Percentiles rank a stretch among this genome's conserved stretches.
phyloP scores from a whole-genome alignment of 306 rosid species.

The Ochetophila trinervis region DNA sequence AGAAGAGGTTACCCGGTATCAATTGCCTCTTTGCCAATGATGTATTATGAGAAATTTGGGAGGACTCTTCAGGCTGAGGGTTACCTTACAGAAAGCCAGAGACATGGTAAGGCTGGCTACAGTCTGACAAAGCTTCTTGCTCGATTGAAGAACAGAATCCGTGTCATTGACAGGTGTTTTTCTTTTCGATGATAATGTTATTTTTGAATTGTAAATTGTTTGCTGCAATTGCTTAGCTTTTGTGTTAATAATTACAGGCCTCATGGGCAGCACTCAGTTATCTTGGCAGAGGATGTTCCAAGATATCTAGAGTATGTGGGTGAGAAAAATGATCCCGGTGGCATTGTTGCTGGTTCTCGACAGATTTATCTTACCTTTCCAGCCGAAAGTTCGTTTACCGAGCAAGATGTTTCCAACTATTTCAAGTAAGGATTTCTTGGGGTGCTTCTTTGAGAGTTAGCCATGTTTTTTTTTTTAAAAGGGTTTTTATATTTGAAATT shows the following conservation, averaged over 20 bases:
- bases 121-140: slow-evolving; percentile 48
- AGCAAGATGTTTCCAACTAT: slow-evolving; percentile 45
- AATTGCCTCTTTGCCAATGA: slow-evolving; percentile 45
- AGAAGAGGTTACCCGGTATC: slow-evolving; percentile 41
- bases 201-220: background rate
- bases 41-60: slow-evolving; percentile 39
- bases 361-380: slow-evolving; percentile 54
- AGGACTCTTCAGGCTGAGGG: slow-evolving; percentile 47
- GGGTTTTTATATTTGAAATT: background rate
- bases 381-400: slow-evolving; percentile 44
- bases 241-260: slow-evolving; percentile 28
- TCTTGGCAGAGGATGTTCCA: slow-evolving; percentile 41
- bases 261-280: slow-evolving; percentile 47
- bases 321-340: slow-evolving; percentile 36
- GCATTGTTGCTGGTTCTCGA: slow-evolving; percentile 34
- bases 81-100: slow-evolving; percentile 47
- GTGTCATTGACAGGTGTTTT: slow-evolving; percentile 41
- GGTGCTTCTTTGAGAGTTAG: background rate
- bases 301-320: slow-evolving; percentile 29
- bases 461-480: background rate
- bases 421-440: slow-evolving; percentile 32
- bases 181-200: background rate
- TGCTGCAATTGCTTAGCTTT: slow-evolving; percentile 8
- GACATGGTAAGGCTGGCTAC: slow-evolving; percentile 46
- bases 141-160: slow-evolving; percentile 40